These are phyloP conservation scores for Penicillium sp. DNA, from an alignment of 2,329 filamentous ascomycete genomes.

Conservation along the genomic window DNA sequence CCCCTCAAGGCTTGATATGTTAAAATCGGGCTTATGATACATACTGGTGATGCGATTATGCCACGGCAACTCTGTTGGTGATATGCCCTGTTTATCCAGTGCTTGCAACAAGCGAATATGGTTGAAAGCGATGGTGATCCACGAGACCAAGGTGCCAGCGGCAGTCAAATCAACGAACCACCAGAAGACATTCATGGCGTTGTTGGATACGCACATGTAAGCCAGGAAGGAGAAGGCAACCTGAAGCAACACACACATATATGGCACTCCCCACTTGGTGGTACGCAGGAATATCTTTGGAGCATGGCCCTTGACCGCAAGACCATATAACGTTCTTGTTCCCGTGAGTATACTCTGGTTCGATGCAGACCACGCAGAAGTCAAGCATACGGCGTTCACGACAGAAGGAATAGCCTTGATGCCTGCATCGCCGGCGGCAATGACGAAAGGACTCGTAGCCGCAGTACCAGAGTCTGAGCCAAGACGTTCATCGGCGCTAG, in stretches of 20 bases:
- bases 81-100: slow-evolving; percentile 57
- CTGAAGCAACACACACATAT: slow-evolving; percentile 44
- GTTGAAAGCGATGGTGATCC: slow-evolving; percentile 61
- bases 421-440: slow-evolving; percentile 67
- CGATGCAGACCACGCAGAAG: slow-evolving; percentile 67
- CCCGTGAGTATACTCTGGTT: slow-evolving; percentile 64
- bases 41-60: slow-evolving; percentile 62
- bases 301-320: slow-evolving; percentile 52
- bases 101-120: slow-evolving; percentile 59
- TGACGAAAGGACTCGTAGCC: slow-evolving; percentile 61
- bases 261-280: slow-evolving; percentile 43
- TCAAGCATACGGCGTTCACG: slow-evolving; percentile 75
- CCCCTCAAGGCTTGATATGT: too few relatives aligned
- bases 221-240: slow-evolving; percentile 46
- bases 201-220: slow-evolving; percentile 46
- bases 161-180: slow-evolving; percentile 65
- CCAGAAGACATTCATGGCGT: slow-evolving; percentile 63
- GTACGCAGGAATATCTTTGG: slow-evolving; percentile 50
- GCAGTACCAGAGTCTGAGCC: slow-evolving; percentile 30
- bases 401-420: slow-evolving; percentile 68
- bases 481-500: slow-evolving; percentile 48
- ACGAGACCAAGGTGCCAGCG: slow-evolving; percentile 63
- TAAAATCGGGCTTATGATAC: slow-evolving; percentile 18
- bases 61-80: slow-evolving; percentile 57
- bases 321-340: slow-evolving; percentile 53